phyloP scores from a whole-genome alignment of 305 asterid species.

The Withania somnifera region DNA sequence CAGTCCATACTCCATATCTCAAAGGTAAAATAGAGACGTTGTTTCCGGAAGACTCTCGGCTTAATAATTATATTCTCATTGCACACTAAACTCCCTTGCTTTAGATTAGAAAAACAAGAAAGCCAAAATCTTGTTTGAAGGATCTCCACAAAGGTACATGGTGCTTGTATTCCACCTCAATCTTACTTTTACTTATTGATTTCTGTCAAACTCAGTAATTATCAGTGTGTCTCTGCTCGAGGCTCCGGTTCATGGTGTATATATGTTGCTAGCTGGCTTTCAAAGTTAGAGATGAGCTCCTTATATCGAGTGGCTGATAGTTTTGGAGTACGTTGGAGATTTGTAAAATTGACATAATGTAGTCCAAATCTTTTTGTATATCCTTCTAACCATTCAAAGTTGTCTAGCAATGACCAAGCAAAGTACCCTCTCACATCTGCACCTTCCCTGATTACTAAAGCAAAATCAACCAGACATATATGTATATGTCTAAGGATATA shows the following conservation, averaged over 20 bases:
- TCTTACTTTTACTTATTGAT: background rate
- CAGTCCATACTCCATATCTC: no score
- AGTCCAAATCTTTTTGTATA: constrained; percentile 6
- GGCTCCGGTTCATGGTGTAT: background rate
- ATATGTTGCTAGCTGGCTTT: background rate
- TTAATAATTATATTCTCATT: background rate
- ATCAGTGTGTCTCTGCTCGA: background rate
- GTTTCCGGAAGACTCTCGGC: no score
- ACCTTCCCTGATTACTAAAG: background rate
- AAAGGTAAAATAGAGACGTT: no score
- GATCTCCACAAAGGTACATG: background rate
- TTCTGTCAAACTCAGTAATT: background rate
- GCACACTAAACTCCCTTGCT: background rate
- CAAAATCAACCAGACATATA: background rate
- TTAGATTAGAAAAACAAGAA: background rate
- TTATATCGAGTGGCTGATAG: constrained; percentile 1
- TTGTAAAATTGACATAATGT: background rate
- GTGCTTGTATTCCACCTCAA: no score
- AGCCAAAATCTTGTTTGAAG: background rate
- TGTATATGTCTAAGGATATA: no score
- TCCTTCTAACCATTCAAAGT: constrained; percentile 6
- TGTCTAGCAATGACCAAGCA: constrained; percentile 7
- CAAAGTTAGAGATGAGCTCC: background rate
- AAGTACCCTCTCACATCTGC: constrained; percentile 9
- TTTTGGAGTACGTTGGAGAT: background rate